These are phyloP conservation scores for Ettlia oleoabundans DNA, from an alignment of 139 green algal species.

Conservation along the genomic window DNA sequence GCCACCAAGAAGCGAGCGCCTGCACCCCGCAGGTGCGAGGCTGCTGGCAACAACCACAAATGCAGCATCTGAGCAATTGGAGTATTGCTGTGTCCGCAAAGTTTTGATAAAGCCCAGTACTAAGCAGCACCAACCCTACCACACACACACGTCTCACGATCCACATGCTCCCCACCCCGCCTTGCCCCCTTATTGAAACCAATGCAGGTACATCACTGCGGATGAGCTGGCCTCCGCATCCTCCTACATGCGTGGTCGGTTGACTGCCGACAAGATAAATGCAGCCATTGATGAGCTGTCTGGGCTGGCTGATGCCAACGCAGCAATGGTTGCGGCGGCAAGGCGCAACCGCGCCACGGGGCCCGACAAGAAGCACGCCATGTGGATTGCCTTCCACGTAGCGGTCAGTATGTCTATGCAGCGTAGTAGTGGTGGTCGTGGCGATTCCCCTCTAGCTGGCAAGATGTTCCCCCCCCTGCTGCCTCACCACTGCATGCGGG, in stretches of 20 bases:
- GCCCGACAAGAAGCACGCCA: conserved; percentile 63
- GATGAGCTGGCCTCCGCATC: conserved; percentile 64
- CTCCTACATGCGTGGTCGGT: conserved; percentile 71
- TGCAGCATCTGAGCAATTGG: too few species aligned
- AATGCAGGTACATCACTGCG: conserved; percentile 66
- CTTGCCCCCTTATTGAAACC: background rate
- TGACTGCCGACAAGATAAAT: conserved; percentile 79
- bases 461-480: too few species aligned
- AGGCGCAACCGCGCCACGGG: conserved; percentile 48
- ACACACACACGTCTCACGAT: too few species aligned
- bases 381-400: conserved; percentile 22
- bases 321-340: conserved; percentile 48
- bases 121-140: too few species aligned
- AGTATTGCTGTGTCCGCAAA: too few species aligned
- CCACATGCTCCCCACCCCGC: background rate
- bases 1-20: conserved; percentile 10
- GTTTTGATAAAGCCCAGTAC: too few species aligned
- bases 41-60: background rate
- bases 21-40: conserved; percentile 11
- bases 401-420: background rate
- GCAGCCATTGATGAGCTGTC: conserved; percentile 76
- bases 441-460: too few species aligned
- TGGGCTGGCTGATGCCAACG: conserved; percentile 54
- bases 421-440: too few species aligned
- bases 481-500: too few species aligned